Evolutionary conservation across 2,329 filamentous ascomycete species (phyloP).

Genomic region (Ciborinia camelliae): DNA sequence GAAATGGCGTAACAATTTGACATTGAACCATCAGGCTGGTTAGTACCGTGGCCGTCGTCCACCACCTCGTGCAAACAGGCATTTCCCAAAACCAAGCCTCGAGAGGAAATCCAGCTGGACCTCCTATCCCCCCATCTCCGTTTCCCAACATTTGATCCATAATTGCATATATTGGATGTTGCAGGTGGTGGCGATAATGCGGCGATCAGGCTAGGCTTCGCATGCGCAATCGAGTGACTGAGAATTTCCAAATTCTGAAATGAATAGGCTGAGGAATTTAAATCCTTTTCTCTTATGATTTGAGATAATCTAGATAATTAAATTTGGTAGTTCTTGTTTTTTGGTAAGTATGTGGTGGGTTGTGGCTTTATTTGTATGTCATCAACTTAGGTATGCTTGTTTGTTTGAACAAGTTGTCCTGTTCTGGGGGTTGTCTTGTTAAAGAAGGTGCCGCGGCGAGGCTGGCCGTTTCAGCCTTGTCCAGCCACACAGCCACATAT

Average conservation of each 20-base stretch:
- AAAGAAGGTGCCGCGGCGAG: background rate
- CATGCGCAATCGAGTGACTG: background rate
- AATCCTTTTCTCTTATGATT: background rate
- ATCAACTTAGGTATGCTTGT: no score
- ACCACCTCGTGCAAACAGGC: constrained; percentile 93
- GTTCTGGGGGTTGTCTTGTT: background rate
- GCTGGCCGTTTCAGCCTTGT: constrained; percentile 3
- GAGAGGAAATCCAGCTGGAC: constrained; percentile 68
- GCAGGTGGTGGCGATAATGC: background rate
- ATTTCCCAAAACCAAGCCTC: constrained; percentile 99
- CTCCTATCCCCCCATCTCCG: constrained; percentile 40
- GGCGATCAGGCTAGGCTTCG: background rate
- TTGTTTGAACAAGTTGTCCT: constrained; percentile 18
- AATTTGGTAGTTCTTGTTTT: background rate
- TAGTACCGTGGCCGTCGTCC: constrained; percentile 88
- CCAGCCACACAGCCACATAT: background rate
- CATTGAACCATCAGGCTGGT: constrained; percentile 91
- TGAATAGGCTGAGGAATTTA: no score
- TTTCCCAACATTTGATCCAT: constrained; percentile 40
- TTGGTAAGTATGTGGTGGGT: background rate
- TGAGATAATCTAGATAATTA: background rate
- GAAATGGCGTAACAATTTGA: constrained; percentile 85
- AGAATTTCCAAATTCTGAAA: background rate
- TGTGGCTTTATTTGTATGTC: background rate
- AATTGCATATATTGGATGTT: background rate